These are phyloP conservation scores for Ceratobasidium sp. DNA, from an alignment of 1,284 basidiomycete species.

Conservation along the genomic window DNA sequence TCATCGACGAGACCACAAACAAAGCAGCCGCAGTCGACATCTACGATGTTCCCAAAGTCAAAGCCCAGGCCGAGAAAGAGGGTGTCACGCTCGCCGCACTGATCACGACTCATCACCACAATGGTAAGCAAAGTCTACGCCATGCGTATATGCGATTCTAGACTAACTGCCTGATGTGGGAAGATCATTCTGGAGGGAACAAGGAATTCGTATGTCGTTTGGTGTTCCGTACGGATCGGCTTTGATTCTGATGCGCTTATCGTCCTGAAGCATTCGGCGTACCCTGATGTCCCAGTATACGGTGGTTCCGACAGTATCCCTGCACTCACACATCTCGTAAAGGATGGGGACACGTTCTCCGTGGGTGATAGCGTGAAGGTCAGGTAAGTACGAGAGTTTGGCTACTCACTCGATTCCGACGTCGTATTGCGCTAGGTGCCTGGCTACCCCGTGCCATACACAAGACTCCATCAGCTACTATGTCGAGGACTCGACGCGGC, in stretches of 20 bases:
- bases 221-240: not conserved
- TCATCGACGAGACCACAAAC: constrained; percentile 79
- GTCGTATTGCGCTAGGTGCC: constrained; percentile 66
- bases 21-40: constrained; percentile 73
- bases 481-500: constrained; percentile 68
- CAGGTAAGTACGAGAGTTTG: constrained; percentile 63
- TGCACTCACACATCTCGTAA: constrained; percentile 79
- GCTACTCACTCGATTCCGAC: not conserved
- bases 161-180: not conserved
- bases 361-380: constrained; percentile 79
- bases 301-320: constrained; percentile 84
- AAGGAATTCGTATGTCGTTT: constrained; percentile 62
- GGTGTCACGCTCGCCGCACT: constrained; percentile 80
- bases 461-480: constrained; percentile 96
- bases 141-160: not conserved
- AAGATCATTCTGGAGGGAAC: constrained; percentile 92
- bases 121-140: constrained; percentile 48
- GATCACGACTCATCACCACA: constrained; percentile 91
- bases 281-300: constrained; percentile 80
- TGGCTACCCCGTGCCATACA: constrained; percentile 96
- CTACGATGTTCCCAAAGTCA: constrained; percentile 84
- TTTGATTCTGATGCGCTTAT: not conserved
- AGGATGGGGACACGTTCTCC: constrained; percentile 81
- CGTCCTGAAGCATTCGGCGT: constrained; percentile 55
- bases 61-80: constrained; percentile 73